Conservation (phyloP, 805 yeast species). For the Saccharomycopsis guyanensis region DNA sequence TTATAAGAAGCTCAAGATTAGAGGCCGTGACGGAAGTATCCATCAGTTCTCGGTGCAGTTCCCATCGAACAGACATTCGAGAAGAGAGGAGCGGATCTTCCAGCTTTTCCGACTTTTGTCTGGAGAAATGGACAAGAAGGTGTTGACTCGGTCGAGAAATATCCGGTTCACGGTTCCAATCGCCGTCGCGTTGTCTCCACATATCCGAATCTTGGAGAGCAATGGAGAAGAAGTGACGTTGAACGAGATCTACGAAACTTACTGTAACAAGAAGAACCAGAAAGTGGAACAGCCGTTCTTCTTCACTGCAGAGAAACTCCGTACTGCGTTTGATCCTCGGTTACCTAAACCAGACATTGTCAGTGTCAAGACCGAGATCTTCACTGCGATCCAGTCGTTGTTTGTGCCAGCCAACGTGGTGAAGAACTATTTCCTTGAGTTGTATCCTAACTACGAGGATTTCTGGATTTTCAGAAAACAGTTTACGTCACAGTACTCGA, state of each 20-base stretch:
- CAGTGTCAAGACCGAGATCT: conserved; percentile 72
- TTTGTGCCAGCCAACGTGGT: conserved; percentile 80
- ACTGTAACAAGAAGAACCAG: conserved; percentile 64
- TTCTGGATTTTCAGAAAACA: conserved; percentile 97
- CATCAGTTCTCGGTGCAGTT: conserved; percentile 94
- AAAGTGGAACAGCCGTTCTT: conserved; percentile 86
- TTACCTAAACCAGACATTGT: conserved; percentile 86
- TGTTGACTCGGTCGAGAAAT: conserved; percentile 79
- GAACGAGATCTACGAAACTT: conserved; percentile 81
- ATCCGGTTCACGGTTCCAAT: conserved; percentile 81
- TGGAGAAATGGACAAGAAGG: conserved; percentile 68
- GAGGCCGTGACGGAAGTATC: conserved; percentile 88
- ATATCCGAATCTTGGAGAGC: conserved; percentile 80
- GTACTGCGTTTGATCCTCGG: conserved; percentile 60
- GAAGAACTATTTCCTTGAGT: conserved; percentile 63
- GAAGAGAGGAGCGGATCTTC: conserved; percentile 91
- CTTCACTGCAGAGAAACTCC: conserved; percentile 71
- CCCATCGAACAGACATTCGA: conserved; percentile 95
- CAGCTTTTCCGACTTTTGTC: conserved; percentile 86
- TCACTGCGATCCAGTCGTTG: conserved; percentile 79
- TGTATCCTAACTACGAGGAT: conserved; percentile 77
- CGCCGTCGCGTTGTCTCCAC: conserved; percentile 92
- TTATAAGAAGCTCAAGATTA: conserved; percentile 76
- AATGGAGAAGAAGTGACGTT: conserved; percentile 67
- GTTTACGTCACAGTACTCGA: conserved; percentile 90